Conservation (phyloP, 2,329 filamentous ascomycete genomes). For the Bipolaris bicolor region DNA sequence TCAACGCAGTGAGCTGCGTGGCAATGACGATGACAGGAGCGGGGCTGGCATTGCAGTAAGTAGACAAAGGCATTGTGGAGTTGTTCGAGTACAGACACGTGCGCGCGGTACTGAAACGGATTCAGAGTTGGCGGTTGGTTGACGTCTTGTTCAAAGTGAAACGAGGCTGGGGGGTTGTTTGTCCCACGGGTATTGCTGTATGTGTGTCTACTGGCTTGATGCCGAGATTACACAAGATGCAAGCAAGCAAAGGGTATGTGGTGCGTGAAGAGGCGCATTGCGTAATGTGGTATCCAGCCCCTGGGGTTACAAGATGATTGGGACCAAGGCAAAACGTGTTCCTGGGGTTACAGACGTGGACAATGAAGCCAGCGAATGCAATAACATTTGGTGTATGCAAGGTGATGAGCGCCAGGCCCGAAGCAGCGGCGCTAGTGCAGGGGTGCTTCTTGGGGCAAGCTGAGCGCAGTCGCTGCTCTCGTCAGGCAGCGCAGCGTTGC, state of each 20-base stretch:
- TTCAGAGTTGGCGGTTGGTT: background rate
- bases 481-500: too few relatives aligned
- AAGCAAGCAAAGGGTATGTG: constrained; percentile 6
- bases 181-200: constrained; percentile 12
- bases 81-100: background rate
- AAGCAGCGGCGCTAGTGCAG: constrained; percentile 18
- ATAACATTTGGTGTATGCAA: constrained; percentile 7
- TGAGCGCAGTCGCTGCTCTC: constrained; percentile 8
- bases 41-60: background rate
- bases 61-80: constrained; percentile 1
- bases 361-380: constrained; percentile 12
- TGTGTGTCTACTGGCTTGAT: constrained; percentile 1
- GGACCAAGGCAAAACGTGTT: constrained; percentile 5
- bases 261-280: constrained; percentile 7
- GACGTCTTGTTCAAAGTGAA: constrained; percentile 2
- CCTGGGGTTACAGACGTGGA: constrained; percentile 7
- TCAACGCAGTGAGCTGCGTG: background rate
- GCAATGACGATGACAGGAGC: background rate
- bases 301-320: constrained; percentile 3
- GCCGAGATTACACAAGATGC: constrained; percentile 3
- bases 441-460: constrained; percentile 20
- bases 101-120: background rate
- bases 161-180: constrained; percentile 4
- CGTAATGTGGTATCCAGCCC: constrained; percentile 7
- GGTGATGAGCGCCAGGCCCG: constrained; percentile 9